Evolutionary conservation across 306 rosid species (phyloP), one percentile per base, ranked within the genome.

Genomic region (Sechiopsis laciniata): DNA sequence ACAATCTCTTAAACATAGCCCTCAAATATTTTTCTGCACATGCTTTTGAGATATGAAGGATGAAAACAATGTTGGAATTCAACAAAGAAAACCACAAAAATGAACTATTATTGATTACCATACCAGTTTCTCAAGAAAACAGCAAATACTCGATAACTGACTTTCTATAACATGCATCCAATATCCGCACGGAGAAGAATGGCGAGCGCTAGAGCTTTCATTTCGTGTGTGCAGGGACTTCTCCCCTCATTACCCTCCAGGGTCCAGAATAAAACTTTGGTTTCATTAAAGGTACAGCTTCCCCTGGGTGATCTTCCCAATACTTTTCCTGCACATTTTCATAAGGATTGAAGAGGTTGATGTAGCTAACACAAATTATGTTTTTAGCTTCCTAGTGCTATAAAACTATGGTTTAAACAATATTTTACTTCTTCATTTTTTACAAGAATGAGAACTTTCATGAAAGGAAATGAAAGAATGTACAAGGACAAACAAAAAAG

Each of bases 301-400:
- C 84, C 48, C 95, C 95, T 14, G 95, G 96, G 56, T 89, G 92
- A 57, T 92, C 95, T 82, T 89, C 96, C 97, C 97, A 92, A 78
- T 89, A 92, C 77, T 89, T 92, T 76, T 92, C 97, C 95, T 92
- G 85, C 77, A 78, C 60, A 74, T 72, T 32, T 40, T 72, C 57
- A 56, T 48, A 78, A 70, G 11, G 56, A 45, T 6, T 46, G 55
- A 22, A 20, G 2, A 12, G 54, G 17, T 42, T 17, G 54, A 65
- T 42, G 45, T 19, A 65, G 71, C 52, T 64, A 32, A 12, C 70
- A 63, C 51, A 20, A 20, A 67, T 46, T 2, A 6, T 45, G 55
- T 6, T 67, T 40, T 67, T 67, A 46, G 37, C 66, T 6, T 60
- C 40, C 17, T 26, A 7, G 14, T 13, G 29, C 20, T 8, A 56